These are phyloP conservation scores for Coemansia asiatica DNA, from an alignment of 192 early-diverging fungal genomes.

Conservation along the genomic window DNA sequence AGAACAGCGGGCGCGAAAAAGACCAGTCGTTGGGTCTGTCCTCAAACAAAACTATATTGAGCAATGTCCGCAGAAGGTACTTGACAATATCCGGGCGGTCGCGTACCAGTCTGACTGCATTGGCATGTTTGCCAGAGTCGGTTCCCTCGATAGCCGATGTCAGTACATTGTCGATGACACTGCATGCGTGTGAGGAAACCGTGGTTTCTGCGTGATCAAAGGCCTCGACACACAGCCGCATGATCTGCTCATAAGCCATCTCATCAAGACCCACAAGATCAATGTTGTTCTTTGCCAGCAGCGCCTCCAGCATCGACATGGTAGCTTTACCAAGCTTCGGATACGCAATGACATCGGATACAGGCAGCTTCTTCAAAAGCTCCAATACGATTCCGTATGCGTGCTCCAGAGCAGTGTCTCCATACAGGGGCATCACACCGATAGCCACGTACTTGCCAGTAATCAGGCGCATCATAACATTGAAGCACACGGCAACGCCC, in stretches of 20 bases:
- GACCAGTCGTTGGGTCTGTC: slow-evolving; percentile 81
- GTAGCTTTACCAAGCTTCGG: slow-evolving; percentile 58
- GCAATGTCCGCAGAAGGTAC: slow-evolving; percentile 63
- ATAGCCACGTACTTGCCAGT: slow-evolving; percentile 86
- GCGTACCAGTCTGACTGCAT: slow-evolving; percentile 26
- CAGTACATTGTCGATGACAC: slow-evolving; percentile 69
- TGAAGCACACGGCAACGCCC: slow-evolving; percentile 75
- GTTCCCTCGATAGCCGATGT: slow-evolving; percentile 64
- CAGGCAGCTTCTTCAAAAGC: slow-evolving; percentile 70
- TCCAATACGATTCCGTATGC: slow-evolving; percentile 65
- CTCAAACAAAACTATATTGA: slow-evolving; percentile 80
- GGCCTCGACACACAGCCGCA: slow-evolving; percentile 73
- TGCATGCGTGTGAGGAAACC: slow-evolving; percentile 65
- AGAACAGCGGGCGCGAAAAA: slow-evolving; percentile 77
- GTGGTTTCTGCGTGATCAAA: slow-evolving; percentile 61
- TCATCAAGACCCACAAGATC: slow-evolving; percentile 60
- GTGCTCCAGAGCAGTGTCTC: slow-evolving; percentile 72
- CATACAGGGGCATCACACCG: slow-evolving; percentile 87
- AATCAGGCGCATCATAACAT: slow-evolving; percentile 66
- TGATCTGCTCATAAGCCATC: slow-evolving; percentile 65
- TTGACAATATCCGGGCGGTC: slow-evolving; percentile 62
- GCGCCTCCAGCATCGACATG: slow-evolving; percentile 68
- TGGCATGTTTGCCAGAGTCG: slow-evolving; percentile 21
- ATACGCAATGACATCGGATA: slow-evolving; percentile 71
- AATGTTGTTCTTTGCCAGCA: slow-evolving; percentile 67